Percentiles rank a stretch among this genome's conserved stretches.
These are phyloP conservation scores for Eimeria zaria DNA, from an alignment of 169 alveolate species.

Conservation along the genomic window DNA sequence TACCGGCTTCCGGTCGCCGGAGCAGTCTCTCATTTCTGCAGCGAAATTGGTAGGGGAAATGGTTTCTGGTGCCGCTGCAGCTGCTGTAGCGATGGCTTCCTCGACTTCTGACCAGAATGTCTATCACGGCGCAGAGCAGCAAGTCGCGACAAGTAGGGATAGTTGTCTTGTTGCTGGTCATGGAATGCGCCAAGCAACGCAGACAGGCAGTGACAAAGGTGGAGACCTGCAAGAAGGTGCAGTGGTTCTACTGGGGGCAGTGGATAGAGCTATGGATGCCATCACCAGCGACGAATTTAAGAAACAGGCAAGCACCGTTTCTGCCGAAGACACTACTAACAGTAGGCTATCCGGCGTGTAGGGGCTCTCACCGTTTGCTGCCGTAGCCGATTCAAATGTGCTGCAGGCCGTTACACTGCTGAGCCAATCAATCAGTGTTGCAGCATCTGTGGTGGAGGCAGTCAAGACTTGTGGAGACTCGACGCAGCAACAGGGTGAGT, in stretches of 20 bases:
- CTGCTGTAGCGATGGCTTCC: constrained; percentile 61
- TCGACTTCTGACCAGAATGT: not conserved
- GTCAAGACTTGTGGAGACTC: constrained; percentile 76
- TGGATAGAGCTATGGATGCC: constrained; percentile 76
- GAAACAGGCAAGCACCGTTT: constrained; percentile 28
- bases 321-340: not conserved
- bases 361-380: not conserved
- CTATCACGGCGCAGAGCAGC: not conserved
- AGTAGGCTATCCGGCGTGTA: not conserved
- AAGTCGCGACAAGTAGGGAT: not conserved
- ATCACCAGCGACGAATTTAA: constrained; percentile 65
- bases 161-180: constrained; percentile 2
- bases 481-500: constrained; percentile 46
- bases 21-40: constrained; percentile 32
- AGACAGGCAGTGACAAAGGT: constrained; percentile 3
- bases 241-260: constrained; percentile 47
- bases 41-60: constrained; percentile 66
- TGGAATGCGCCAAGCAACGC: not conserved
- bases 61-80: constrained; percentile 68
- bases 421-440: constrained; percentile 74
- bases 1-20: not conserved
- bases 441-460: constrained; percentile 75
- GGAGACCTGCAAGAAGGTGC: constrained; percentile 75
- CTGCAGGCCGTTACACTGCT: constrained; percentile 79
- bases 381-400: not conserved